Evolutionary conservation across 345 rosid genomes (phyloP).

Genomic region (Lepidium africanum): DNA sequence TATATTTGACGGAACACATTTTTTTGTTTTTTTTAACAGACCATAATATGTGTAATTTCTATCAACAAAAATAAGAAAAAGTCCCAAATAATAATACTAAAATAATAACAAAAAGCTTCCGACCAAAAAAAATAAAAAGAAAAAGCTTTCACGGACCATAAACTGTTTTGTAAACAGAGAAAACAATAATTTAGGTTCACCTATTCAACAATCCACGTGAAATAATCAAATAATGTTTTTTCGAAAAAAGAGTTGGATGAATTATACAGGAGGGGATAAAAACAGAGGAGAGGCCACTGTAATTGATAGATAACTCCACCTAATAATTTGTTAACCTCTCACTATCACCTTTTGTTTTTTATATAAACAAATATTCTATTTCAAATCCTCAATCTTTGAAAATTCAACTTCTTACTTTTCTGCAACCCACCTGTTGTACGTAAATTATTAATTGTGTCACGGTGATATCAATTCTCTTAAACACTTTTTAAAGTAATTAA

Average conservation of each 20-base stretch:
- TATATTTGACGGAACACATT: too few species aligned
- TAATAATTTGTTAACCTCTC: constrained; percentile 19
- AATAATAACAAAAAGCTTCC: too few species aligned
- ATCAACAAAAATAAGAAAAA: too few species aligned
- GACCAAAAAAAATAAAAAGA: too few species aligned
- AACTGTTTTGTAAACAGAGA: too few species aligned
- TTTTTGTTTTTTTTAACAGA: too few species aligned
- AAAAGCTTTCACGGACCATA: too few species aligned
- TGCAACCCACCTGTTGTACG: neutral
- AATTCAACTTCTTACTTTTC: neutral
- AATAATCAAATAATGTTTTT: neutral
- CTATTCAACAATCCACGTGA: constrained; percentile 1
- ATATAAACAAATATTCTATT: neutral
- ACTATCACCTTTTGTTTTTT: neutral
- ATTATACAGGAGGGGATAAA: neutral
- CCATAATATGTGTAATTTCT: too few species aligned
- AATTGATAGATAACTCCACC: constrained; percentile 6
- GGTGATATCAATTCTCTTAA: neutral
- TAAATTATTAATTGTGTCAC: neutral
- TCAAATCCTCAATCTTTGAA: neutral
- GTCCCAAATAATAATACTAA: too few species aligned
- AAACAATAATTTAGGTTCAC: neutral
- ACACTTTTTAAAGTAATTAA: too few species aligned
- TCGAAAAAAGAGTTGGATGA: neutral
- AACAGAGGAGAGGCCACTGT: neutral